These are phyloP conservation scores for Avena insularis DNA, from an alignment of 176 grass and related monocot genomes.

Conservation along the genomic window DNA sequence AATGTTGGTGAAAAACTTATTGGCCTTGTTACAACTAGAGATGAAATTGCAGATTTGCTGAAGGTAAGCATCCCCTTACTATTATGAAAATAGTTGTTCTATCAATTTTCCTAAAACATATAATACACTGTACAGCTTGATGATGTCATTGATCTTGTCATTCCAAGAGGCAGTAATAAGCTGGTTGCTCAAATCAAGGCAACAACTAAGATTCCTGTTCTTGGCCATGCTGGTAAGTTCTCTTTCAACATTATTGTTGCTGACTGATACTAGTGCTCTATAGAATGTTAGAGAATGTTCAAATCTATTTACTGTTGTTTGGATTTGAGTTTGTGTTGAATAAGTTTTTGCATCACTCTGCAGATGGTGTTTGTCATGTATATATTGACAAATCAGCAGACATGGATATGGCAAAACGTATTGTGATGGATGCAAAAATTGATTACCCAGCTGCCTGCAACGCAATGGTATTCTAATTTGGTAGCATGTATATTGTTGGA, in stretches of 20 bases:
- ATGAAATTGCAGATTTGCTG: constrained; percentile 90
- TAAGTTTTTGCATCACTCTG: constrained; percentile 9
- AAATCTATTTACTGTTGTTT: not conserved
- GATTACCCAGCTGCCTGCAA: constrained; percentile 99
- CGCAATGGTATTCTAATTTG: constrained; percentile 74
- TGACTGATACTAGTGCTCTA: not conserved
- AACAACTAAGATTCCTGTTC: constrained; percentile 95
- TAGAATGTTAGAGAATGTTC: not conserved
- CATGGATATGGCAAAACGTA: constrained; percentile 86
- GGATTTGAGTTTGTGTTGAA: not conserved
- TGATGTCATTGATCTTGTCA: constrained; percentile 99
- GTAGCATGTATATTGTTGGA: constrained; percentile 11
- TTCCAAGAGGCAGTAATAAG: constrained; percentile 99
- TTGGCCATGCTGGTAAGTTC: constrained; percentile 89
- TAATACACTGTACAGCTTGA: constrained; percentile 70
- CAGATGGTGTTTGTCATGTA: constrained; percentile 98
- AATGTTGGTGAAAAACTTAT: constrained; percentile 84
- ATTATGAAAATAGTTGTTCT: constrained; percentile 27
- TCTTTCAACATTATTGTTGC: constrained; percentile 25
- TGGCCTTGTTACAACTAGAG: constrained; percentile 90
- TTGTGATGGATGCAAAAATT: constrained; percentile 89
- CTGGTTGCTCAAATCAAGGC: constrained; percentile 95
- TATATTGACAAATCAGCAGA: constrained; percentile 98
- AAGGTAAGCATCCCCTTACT: constrained; percentile 58
- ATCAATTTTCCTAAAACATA: constrained; percentile 41